Conservation (phyloP, 2,329 filamentous ascomycete genomes). For the Cladosporium colombiae region DNA sequence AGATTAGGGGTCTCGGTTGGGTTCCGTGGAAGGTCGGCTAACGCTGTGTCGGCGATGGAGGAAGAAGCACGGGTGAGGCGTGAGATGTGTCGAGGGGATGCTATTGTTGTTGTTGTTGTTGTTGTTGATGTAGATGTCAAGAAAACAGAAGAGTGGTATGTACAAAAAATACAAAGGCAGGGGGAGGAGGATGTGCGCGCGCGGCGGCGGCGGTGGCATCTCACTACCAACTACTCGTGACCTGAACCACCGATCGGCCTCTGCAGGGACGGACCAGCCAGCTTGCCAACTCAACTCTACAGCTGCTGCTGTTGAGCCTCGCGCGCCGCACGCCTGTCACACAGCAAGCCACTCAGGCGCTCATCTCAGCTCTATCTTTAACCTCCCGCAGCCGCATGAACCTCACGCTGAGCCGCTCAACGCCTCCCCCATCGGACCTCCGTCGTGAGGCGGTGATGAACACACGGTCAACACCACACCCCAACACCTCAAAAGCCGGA, state of each 20-base stretch:
- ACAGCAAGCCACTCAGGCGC: background rate
- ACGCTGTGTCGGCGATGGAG: background rate
- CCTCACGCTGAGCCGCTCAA: conserved; percentile 1
- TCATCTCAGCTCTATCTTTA: conserved; percentile 3
- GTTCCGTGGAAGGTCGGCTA: conserved; percentile 8
- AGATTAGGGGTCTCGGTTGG: conserved; percentile 18
- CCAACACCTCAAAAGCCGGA: background rate
- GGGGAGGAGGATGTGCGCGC: background rate
- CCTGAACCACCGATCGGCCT: background rate
- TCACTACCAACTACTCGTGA: background rate
- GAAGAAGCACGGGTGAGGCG: background rate
- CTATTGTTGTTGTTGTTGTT: background rate
- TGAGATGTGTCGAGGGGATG: no score
- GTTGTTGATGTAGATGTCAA: background rate
- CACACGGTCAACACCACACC: background rate
- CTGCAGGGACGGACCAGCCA: conserved; percentile 1
- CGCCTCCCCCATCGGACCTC: conserved; percentile 7
- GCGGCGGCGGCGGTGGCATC: background rate
- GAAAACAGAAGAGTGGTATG: background rate
- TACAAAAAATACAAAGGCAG: background rate
- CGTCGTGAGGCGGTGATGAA: background rate
- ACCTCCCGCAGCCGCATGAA: background rate
- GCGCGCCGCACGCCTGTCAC: background rate
- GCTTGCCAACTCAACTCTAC: conserved; percentile 7
- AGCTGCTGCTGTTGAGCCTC: conserved; percentile 5